Evolutionary conservation across 371 early-diverging fungal genomes (phyloP), one percentile per base, ranked within the genome.

Genomic region (Circinella minor): DNA sequence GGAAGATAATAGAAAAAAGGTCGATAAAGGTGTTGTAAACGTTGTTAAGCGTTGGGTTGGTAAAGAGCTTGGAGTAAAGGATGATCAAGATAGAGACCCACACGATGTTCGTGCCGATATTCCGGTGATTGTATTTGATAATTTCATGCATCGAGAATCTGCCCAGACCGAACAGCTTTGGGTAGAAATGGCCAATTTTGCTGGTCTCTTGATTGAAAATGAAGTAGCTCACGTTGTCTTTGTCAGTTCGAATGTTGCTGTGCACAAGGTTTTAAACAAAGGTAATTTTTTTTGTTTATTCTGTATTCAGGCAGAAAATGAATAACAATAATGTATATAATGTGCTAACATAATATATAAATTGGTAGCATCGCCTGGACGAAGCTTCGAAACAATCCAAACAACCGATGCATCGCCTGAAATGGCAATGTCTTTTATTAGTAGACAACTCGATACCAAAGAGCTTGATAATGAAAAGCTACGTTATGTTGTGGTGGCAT

Each of bases 221-320:
- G 89, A 88, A 49, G 77, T 95, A 62, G 96, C 97, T 1, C 96
- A 98, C 77, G 96, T 97, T n/a, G 85, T 98, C 15, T 93, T 97
- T 75, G 89, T 95, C 3, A 91, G 89, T 64, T 89, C 91, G 67
- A 94, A 92, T 78, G 91, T 92, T 46, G 83, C 86, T 46, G 91
- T 91, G 0, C 73, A 85, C 67, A 93, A 93, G 71, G 83, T 83
- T 1, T 71, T 96, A 4, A 88, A 89, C 60, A 90, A 88, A 57
- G 57, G 57, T 57, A 34, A 11, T 68, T 63, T 39, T n/a, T 54
- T 5, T 39, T 70, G 4, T 8, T 14, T 36, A 15, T 37, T 34
- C 17, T 34, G 55, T 64, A 17, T 27, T 27, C 27, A 27, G 27
- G 1, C 27, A 27, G 27, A 27, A 27, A 27, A 27, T 27, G 27